A percentile compares a stretch with the other conserved stretches of the same genome.
phyloP scores from a whole-genome alignment of 106 monocot species.

The Triglochin maritima region DNA sequence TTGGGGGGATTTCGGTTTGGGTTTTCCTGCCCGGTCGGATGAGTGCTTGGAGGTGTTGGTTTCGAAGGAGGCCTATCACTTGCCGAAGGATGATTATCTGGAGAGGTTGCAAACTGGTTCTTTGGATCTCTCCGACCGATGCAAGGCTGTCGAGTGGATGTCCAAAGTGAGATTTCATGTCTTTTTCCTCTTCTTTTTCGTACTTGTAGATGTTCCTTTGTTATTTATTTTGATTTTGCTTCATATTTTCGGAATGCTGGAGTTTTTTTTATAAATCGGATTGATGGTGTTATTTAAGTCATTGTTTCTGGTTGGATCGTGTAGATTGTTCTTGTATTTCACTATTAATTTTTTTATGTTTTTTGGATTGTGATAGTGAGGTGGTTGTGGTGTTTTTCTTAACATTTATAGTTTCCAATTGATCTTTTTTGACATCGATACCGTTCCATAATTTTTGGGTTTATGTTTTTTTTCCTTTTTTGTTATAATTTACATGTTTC shows the following conservation, averaged over 20 bases:
- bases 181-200: neutral
- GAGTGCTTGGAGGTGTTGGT: conserved; percentile 53
- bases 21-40: conserved; percentile 49
- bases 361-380: neutral
- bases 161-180: conserved; percentile 34
- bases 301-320: neutral
- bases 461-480: no score
- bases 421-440: neutral
- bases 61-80: conserved; percentile 44
- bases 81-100: conserved; percentile 54
- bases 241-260: neutral
- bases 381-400: neutral
- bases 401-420: neutral
- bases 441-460: no score
- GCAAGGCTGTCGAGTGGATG: conserved; percentile 87
- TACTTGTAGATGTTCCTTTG: neutral
- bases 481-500: no score
- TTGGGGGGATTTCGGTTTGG: conserved; percentile 21
- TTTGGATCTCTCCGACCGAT: conserved; percentile 50
- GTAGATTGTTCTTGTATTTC: neutral
- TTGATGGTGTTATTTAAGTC: neutral
- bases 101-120: conserved; percentile 41
- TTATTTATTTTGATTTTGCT: neutral
- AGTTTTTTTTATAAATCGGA: no score
- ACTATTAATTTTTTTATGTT: no score